Conservation (phyloP, 1,284 basidiomycete genomes). For the Puccinia coronata region DNA sequence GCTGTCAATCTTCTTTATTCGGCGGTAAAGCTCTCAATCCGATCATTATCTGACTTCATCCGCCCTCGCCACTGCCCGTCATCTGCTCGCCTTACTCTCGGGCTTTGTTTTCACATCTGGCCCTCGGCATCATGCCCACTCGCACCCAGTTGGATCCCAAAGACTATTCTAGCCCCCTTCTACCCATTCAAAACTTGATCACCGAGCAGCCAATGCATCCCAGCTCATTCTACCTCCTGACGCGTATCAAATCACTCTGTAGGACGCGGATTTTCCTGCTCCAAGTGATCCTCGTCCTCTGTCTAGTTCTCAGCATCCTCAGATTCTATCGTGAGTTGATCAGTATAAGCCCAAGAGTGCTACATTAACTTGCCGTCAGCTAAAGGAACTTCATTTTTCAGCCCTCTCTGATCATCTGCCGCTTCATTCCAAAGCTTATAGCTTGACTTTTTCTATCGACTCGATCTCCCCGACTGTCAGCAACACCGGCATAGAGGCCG, state of each 20-base stretch:
- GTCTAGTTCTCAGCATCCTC: conserved; percentile 11
- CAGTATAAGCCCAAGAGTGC: neutral
- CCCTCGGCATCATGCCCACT: neutral
- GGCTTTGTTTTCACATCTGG: neutral
- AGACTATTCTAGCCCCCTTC: neutral
- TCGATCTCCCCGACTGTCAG: neutral
- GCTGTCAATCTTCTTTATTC: no score
- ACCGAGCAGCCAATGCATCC: neutral
- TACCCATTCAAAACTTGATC: neutral
- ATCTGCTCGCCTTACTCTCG: no score
- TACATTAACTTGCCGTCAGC: no score
- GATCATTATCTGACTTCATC: no score
- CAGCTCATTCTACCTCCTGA: neutral
- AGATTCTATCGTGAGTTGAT: neutral
- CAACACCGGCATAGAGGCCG: neutral
- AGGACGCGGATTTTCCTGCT: conserved; percentile 3
- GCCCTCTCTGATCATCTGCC: conserved; percentile 2
- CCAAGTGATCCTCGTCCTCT: neutral
- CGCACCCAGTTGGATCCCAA: neutral
- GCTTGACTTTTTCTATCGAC: conserved; percentile 3
- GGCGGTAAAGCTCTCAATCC: no score
- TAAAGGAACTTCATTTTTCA: neutral
- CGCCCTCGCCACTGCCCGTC: no score
- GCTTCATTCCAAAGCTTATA: neutral
- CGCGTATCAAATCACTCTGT: neutral